phyloP scores from a whole-genome alignment of 2,329 filamentous ascomycete species.

The Fusarium domesticum region DNA sequence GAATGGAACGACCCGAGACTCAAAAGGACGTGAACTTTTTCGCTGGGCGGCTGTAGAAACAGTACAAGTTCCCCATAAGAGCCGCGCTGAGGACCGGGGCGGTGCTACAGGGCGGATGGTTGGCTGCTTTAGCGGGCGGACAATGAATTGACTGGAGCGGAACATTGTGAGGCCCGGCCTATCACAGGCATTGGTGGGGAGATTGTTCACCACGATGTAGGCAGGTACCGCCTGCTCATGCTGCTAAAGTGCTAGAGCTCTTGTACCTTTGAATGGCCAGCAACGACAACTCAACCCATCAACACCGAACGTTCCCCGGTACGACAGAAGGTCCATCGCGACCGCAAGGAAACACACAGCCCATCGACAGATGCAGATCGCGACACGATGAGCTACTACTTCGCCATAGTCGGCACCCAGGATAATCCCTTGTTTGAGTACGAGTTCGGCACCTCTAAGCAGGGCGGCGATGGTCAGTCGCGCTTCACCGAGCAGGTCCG shows the following conservation, averaged over 20 bases:
- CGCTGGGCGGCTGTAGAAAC: conserved; percentile 15
- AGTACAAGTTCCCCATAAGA: conserved; percentile 2
- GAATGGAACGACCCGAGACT: conserved; percentile 20
- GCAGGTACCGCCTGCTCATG: too few species aligned
- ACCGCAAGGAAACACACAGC: conserved; percentile 1
- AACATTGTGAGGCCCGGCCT: conserved; percentile 27
- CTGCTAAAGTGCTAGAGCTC: too few species aligned
- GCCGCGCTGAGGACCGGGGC: background rate
- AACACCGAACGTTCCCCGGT: too few species aligned
- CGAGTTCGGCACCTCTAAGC: conserved; percentile 95
- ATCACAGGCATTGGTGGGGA: background rate
- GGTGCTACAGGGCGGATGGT: conserved; percentile 9
- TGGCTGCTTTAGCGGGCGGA: conserved; percentile 6
- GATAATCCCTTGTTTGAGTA: conserved; percentile 96
- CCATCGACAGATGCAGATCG: conserved; percentile 25
- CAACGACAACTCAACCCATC: background rate
- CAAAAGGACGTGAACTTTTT: conserved; percentile 30
- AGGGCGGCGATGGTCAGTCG: conserved; percentile 87
- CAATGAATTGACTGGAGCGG: conserved; percentile 23
- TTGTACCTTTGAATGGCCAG: background rate
- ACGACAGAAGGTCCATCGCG: too few species aligned
- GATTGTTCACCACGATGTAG: background rate
- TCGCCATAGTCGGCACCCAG: conserved; percentile 90
- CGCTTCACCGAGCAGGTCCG: conserved; percentile 85
- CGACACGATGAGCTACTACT: conserved; percentile 89